phyloP scores from a whole-genome alignment of 2,329 filamentous ascomycete species.

The Stemphylium beticola region DNA sequence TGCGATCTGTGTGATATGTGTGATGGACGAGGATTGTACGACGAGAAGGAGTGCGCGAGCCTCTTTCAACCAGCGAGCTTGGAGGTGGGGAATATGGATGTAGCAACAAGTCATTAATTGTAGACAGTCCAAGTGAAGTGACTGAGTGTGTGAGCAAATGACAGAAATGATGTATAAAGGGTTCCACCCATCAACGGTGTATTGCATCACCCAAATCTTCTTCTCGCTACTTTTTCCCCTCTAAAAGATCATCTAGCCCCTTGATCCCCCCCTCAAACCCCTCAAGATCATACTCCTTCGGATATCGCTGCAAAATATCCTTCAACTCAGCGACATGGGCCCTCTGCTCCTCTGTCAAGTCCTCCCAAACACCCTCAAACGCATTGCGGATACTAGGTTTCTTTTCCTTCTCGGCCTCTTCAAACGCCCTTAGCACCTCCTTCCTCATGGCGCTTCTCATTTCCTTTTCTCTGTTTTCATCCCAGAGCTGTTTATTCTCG shows the following conservation, averaged over 20 bases:
- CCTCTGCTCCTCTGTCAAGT: constrained; percentile 78
- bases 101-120: neutral
- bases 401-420: constrained; percentile 80
- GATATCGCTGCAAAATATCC: constrained; percentile 82
- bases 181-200: too few relatives aligned
- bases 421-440: constrained; percentile 83
- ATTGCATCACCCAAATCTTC: too few relatives aligned
- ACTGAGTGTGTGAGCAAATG: too few relatives aligned
- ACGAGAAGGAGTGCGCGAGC: too few relatives aligned
- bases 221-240: constrained; percentile 19
- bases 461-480: constrained; percentile 80
- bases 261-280: constrained; percentile 76
- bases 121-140: neutral
- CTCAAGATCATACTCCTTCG: constrained; percentile 85
- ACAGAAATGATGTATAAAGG: too few relatives aligned
- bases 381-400: constrained; percentile 73
- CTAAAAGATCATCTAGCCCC: constrained; percentile 58
- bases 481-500: constrained; percentile 82
- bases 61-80: too few relatives aligned
- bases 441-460: constrained; percentile 70
- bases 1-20: too few relatives aligned
- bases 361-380: constrained; percentile 91
- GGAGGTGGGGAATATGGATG: too few relatives aligned
- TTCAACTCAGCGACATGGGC: constrained; percentile 78
- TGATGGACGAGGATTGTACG: too few relatives aligned